Evolutionary conservation across 306 rosid genomes (phyloP), one percentile per base, ranked within the genome.

Genomic region (Castanea sativa): DNA sequence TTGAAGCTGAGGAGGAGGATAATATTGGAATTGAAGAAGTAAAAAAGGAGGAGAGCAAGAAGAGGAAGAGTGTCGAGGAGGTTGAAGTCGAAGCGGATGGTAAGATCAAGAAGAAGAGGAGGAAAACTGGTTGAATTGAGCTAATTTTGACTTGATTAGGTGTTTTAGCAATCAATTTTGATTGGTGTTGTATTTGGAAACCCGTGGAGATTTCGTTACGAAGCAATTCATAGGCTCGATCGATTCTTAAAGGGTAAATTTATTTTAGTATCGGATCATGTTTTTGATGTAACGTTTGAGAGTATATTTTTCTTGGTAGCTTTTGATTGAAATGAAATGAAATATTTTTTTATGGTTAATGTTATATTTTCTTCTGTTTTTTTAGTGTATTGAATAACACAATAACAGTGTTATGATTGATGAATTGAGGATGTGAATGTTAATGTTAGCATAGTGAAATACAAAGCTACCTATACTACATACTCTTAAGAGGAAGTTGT

Each of bases 61-160:
- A 77, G 45, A 76, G 61, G 23, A n/a, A 51, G 49, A 79, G 6
- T 7, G 45, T 41, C 12, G 25, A 65, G 58, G 79, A 64, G 23
- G 69, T 13, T 43, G 65, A 71, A 13, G 61, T 56, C 25, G 52
- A 65, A 35, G 74, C 49, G 68, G 82, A 52, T 73, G 75, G 41
- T 11, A 77, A 76, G 29, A 75, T 25, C 59, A 84, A 80, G 59
- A 80, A 75, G 77, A 84, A 71, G 77, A 84, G 73, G 72, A 84
- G 73, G 67, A 76, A 61, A 71, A 71, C 63, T 20, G 35, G 43
- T 23, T 76, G 72, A 75, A 65, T 13, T 19, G 29, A 23, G 45
- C 45, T 41, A 8, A 41, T 41, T n/a, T 57, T 7, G 65, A 21
- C 30, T 59, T 49, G 11, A 23, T 21, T 20, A 21, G 30, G 13